phyloP scores from a whole-genome alignment of 345 rosid genomes.

The Aquilaria sinensis region DNA sequence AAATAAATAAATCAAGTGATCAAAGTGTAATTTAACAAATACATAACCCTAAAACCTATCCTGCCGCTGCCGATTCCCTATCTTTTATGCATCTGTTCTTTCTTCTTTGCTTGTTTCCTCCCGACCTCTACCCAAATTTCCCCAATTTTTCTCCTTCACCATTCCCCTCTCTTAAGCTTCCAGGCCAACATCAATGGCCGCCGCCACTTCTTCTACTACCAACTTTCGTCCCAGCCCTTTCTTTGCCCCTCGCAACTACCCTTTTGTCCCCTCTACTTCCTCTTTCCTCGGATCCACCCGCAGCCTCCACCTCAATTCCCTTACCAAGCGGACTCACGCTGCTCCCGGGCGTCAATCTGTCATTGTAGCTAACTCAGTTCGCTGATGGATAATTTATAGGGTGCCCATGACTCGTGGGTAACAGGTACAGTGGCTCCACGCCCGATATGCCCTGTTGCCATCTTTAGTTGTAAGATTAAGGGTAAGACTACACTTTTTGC shows the following conservation, averaged over 20 bases:
- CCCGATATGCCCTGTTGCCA: too few relatives aligned
- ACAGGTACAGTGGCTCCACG: too few relatives aligned
- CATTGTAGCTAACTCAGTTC: background rate
- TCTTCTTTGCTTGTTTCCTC: conserved; percentile 5
- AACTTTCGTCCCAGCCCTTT: background rate
- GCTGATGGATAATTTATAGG: too few relatives aligned
- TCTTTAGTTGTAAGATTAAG: too few relatives aligned
- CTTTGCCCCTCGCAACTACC: conserved; percentile 10
- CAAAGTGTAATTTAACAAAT: too few relatives aligned
- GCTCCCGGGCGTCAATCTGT: conserved; percentile 9
- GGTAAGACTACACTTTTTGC: too few relatives aligned
- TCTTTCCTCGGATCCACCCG: conserved; percentile 8
- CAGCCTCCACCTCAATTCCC: background rate
- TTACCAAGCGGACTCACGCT: background rate
- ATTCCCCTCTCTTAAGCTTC: background rate
- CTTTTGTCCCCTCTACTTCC: background rate
- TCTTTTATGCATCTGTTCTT: too few relatives aligned
- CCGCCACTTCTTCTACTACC: background rate
- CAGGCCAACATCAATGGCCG: conserved; percentile 2
- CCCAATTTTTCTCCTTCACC: background rate
- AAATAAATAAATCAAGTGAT: too few relatives aligned
- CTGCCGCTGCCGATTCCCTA: too few relatives aligned
- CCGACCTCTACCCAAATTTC: conserved; percentile 8
- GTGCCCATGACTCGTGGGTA: too few relatives aligned
- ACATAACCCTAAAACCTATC: too few relatives aligned